Conservation (phyloP, 2,329 filamentous ascomycete species). For the Juglanconis sp. region DNA sequence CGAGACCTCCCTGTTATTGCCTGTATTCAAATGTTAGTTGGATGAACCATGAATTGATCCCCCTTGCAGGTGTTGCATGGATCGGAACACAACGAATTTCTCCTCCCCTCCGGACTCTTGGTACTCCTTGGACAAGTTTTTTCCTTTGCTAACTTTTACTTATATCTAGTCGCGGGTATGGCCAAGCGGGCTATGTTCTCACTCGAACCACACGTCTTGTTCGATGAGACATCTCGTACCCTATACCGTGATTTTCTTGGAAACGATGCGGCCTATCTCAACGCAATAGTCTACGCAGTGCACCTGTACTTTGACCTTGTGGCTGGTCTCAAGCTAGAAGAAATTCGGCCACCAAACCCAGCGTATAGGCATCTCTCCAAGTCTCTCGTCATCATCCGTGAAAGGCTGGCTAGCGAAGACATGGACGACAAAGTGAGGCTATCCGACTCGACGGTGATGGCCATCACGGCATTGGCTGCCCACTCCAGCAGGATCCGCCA, state of each 20-base stretch:
- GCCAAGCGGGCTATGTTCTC: constrained; percentile 31
- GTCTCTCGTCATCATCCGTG: constrained; percentile 18
- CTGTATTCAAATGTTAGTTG: constrained; percentile 29
- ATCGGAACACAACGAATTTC: too few relatives aligned
- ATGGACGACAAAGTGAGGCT: constrained; percentile 22
- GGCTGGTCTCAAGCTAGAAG: constrained; percentile 20
- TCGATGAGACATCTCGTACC: constrained; percentile 22
- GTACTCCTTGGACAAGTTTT: too few relatives aligned
- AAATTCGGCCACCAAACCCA: constrained; percentile 26
- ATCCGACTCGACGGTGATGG: constrained; percentile 29
- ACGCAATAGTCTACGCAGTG: constrained; percentile 32
- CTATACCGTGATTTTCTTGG: constrained; percentile 29
- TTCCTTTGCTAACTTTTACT: not conserved
- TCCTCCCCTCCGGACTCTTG: too few relatives aligned
- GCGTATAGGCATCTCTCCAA: constrained; percentile 17
- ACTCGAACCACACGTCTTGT: constrained; percentile 29
- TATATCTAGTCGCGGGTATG: constrained; percentile 27
- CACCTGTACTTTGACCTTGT: constrained; percentile 30
- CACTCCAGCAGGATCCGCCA: constrained; percentile 30
- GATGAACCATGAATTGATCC: not conserved
- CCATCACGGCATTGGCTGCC: constrained; percentile 30
- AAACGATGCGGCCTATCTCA: constrained; percentile 33
- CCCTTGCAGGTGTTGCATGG: too few relatives aligned
- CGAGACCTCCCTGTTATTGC: constrained; percentile 22
- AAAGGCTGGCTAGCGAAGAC: constrained; percentile 24